phyloP scores from a whole-genome alignment of 208 protist genomes.

The Crithidia thermophila region DNA sequence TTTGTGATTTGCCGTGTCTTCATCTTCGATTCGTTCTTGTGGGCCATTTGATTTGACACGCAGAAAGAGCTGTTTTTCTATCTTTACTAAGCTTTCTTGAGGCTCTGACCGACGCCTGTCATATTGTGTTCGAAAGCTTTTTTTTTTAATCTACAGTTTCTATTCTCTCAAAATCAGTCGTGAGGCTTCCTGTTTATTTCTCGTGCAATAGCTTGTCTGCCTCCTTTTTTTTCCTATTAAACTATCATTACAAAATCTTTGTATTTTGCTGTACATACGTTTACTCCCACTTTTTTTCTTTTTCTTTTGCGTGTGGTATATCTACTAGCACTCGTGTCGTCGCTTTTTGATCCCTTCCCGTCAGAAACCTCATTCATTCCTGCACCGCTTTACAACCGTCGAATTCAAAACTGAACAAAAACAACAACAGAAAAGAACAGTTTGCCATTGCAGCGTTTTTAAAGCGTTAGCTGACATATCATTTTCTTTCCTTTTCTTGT shows the following conservation, averaged over 20 bases:
- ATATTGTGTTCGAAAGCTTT: neutral
- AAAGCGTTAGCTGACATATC: no score
- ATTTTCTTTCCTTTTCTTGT: neutral
- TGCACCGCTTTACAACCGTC: no score
- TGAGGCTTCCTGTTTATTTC: neutral
- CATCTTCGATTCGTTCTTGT: neutral
- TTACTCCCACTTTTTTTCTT: neutral
- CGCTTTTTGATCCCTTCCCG: no score
- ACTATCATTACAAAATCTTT: neutral
- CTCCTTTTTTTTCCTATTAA: neutral
- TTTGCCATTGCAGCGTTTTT: no score
- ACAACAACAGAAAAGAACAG: no score
- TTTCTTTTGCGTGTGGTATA: neutral
- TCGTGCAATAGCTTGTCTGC: constrained; percentile 4
- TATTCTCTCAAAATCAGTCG: neutral
- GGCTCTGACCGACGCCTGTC: neutral
- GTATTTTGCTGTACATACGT: neutral
- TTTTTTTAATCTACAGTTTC: neutral
- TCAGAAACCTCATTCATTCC: no score
- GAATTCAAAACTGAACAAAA: no score
- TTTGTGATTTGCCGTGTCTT: neutral
- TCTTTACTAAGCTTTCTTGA: neutral
- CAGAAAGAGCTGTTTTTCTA: neutral
- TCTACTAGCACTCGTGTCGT: neutral
- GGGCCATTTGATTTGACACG: neutral